phyloP scores from a whole-genome alignment of 768 basidiomycete species.

The Macrocybe gigantea region DNA sequence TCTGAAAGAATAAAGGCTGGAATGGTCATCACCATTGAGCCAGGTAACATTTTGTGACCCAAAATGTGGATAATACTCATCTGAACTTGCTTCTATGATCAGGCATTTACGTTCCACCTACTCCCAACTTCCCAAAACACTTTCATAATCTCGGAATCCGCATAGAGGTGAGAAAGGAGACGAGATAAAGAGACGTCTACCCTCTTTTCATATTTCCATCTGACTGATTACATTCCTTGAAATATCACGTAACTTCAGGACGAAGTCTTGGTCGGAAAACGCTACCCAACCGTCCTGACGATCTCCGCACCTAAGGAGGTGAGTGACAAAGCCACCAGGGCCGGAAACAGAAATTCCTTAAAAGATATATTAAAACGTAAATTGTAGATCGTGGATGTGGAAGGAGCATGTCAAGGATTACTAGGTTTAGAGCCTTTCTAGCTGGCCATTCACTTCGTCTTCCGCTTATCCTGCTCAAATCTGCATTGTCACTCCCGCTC shows the following conservation, averaged over 20 bases:
- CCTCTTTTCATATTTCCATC: background rate
- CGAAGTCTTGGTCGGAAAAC: conserved; percentile 63
- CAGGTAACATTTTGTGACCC: conserved; percentile 36
- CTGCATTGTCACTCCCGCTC: no score
- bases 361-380: background rate
- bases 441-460: no score
- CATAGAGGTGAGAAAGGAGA: conserved; percentile 57
- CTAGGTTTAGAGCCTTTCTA: conserved; percentile 41
- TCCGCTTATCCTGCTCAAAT: no score
- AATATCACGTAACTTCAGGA: conserved; percentile 35
- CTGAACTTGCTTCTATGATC: background rate
- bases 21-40: conserved; percentile 92
- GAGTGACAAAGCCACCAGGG: background rate
- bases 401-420: conserved; percentile 58
- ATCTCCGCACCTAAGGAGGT: conserved; percentile 83
- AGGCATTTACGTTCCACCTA: conserved; percentile 87
- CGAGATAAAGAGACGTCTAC: no score
- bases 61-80: no score
- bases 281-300: conserved; percentile 58
- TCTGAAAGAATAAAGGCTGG: conserved; percentile 61
- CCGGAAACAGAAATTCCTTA: background rate
- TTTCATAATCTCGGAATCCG: conserved; percentile 92
- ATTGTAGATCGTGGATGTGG: conserved; percentile 53
- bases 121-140: conserved; percentile 69
- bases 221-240: background rate